Conservation (phyloP, 2,329 filamentous ascomycete genomes). For the Clonostachys byssicola region DNA sequence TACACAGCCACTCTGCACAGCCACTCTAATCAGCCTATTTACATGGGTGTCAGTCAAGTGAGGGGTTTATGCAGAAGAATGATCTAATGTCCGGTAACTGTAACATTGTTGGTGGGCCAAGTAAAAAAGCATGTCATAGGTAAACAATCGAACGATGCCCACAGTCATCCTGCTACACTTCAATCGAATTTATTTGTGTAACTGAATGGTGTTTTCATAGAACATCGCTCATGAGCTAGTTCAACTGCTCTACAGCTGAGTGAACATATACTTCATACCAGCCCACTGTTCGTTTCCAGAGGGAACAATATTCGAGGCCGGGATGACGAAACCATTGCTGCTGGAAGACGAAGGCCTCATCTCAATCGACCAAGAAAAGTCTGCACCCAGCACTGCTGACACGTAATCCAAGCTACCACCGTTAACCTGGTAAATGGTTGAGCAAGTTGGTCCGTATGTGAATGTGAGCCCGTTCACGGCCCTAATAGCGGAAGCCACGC, state of each 20-base stretch:
- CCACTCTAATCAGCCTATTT: too few species aligned
- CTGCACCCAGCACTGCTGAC: constrained; percentile 32
- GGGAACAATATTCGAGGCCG: constrained; percentile 33
- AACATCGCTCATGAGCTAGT: too few species aligned
- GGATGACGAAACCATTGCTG: constrained; percentile 35
- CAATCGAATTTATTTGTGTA: too few species aligned
- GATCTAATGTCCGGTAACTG: too few species aligned
- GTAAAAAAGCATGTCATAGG: too few species aligned
- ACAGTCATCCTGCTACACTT: too few species aligned
- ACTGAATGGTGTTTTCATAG: too few species aligned
- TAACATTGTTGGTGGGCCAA: too few species aligned
- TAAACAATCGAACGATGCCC: too few species aligned
- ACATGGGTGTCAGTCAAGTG: too few species aligned
- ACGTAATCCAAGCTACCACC: constrained; percentile 41
- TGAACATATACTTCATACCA: constrained; percentile 57
- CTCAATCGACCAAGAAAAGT: constrained; percentile 34
- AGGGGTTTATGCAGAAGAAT: too few species aligned
- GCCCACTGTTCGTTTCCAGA: constrained; percentile 37
- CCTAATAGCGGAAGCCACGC: constrained; percentile 44
- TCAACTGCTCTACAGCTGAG: background rate
- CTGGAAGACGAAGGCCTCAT: constrained; percentile 25
- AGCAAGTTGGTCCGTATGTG: constrained; percentile 48
- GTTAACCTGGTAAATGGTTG: constrained; percentile 55
- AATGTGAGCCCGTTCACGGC: constrained; percentile 31
- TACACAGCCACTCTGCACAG: too few species aligned